These are phyloP conservation scores for Gracilaria domingensis DNA, from an alignment of 23 red algal genomes.

Conservation along the genomic window DNA sequence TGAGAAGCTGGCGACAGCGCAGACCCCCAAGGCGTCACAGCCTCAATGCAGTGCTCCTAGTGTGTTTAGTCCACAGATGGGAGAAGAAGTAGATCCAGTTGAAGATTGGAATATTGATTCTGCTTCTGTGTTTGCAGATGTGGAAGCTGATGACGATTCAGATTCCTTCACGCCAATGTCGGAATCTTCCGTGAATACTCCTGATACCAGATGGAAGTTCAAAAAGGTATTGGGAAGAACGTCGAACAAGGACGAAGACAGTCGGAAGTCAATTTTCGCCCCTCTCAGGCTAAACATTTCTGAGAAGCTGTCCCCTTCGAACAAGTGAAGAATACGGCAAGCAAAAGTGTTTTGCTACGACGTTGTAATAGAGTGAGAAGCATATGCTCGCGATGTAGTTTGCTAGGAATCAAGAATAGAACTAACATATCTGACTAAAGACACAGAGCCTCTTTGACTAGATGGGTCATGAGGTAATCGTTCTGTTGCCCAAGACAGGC, in stretches of 20 bases:
- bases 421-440: slow-evolving; percentile 13
- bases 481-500: too few relatives aligned
- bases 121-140: slow-evolving; percentile 58
- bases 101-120: slow-evolving; percentile 50
- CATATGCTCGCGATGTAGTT: background rate
- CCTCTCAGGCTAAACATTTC: background rate
- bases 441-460: background rate
- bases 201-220: slow-evolving; percentile 13
- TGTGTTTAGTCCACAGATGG: slow-evolving; percentile 50
- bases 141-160: slow-evolving; percentile 17
- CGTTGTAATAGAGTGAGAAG: background rate
- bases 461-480: background rate
- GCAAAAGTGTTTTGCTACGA: background rate
- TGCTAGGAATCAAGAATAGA: slow-evolving; percentile 13
- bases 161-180: slow-evolving; percentile 5
- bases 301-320: background rate
- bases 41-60: background rate
- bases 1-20: slow-evolving; percentile 21
- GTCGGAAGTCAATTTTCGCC: slow-evolving; percentile 9
- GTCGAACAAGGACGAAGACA: background rate
- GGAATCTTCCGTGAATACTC: background rate
- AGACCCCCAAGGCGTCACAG: slow-evolving; percentile 8
- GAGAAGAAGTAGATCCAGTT: background rate
- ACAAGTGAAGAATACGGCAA: background rate
- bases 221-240: background rate